A percentile compares a stretch with the other conserved stretches of the same genome.
These are phyloP conservation scores for Conticribra weissflogii DNA, from an alignment of 108 stramenopile species.

Conservation along the genomic window DNA sequence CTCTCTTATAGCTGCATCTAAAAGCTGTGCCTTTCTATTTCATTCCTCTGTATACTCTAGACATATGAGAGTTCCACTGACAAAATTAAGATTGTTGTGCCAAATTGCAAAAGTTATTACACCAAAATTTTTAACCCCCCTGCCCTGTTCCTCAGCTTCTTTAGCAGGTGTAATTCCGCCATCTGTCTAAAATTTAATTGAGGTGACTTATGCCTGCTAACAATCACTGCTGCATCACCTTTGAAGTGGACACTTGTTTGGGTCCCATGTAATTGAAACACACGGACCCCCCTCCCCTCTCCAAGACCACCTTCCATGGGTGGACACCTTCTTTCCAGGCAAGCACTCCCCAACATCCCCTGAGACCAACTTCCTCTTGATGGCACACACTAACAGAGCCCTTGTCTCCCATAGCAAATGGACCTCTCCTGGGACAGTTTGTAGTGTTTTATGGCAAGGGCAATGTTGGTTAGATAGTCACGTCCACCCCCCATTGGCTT, in stretches of 20 bases:
- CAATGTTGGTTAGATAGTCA: constrained; percentile 78
- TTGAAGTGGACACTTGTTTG: constrained; percentile 42
- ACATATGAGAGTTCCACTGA: too few species aligned
- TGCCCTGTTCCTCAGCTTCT: too few species aligned
- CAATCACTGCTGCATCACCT: constrained; percentile 28
- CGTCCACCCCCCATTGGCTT: constrained; percentile 26
- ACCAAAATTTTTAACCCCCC: too few species aligned
- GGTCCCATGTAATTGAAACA: constrained; percentile 73
- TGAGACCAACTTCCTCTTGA: constrained; percentile 72
- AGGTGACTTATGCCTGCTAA: constrained; percentile 19
- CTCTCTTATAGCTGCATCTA: too few species aligned
- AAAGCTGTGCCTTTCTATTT: too few species aligned
- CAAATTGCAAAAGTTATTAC: too few species aligned
- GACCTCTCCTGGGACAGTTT: constrained; percentile 54
- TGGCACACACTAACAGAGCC: constrained; percentile 73
- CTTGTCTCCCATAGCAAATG: constrained; percentile 57
- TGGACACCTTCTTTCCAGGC: too few species aligned
- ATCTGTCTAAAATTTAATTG: too few species aligned
- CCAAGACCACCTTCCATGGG: constrained; percentile 49
- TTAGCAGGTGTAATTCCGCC: too few species aligned
- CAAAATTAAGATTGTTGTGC: too few species aligned
- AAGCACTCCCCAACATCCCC: constrained; percentile 77
- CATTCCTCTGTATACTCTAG: too few species aligned
- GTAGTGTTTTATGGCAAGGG: constrained; percentile 68
- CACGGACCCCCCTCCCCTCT: constrained; percentile 50